These are phyloP conservation scores for Aciculoconidium aculeatum DNA, from an alignment of 805 yeast genomes.

Conservation along the genomic window DNA sequence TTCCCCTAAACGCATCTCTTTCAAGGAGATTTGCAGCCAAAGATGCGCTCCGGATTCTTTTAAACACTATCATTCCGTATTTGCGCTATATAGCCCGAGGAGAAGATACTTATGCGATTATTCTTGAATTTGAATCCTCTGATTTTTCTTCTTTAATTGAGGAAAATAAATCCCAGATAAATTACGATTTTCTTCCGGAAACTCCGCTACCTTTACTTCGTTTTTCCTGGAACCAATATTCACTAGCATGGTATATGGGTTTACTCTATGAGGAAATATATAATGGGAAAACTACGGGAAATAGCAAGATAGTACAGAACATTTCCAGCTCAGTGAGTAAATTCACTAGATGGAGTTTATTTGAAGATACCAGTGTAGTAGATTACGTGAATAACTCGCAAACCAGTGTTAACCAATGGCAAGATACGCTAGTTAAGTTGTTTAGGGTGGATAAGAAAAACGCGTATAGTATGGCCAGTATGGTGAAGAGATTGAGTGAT, in stretches of 20 bases:
- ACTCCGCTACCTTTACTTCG: constrained; percentile 39
- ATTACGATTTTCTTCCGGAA: constrained; percentile 38
- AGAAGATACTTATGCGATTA: constrained; percentile 22
- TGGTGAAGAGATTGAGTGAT: constrained; percentile 45
- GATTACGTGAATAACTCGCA: constrained; percentile 25
- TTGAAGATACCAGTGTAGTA: constrained; percentile 6
- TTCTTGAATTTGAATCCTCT: constrained; percentile 37
- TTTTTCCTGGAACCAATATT: constrained; percentile 57
- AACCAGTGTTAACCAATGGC: constrained; percentile 46
- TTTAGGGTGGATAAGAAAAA: constrained; percentile 41
- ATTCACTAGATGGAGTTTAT: constrained; percentile 35
- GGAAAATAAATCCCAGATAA: constrained; percentile 23
- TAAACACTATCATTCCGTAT: constrained; percentile 35
- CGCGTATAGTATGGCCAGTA: constrained; percentile 42
- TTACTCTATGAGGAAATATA: constrained; percentile 58
- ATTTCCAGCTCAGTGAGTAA: constrained; percentile 33
- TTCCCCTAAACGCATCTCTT: constrained; percentile 45
- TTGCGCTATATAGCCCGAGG: constrained; percentile 24
- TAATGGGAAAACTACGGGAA: constrained; percentile 16
- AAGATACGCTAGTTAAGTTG: constrained; percentile 41
- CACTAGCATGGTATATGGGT: constrained; percentile 73
- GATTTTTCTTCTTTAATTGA: constrained; percentile 21
- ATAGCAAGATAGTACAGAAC: constrained; percentile 34
- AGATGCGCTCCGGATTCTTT: constrained; percentile 39
- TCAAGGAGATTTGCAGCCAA: constrained; percentile 53